phyloP scores from a whole-genome alignment of 2,329 filamentous ascomycete genomes.

The Niveomyces coronatus region DNA sequence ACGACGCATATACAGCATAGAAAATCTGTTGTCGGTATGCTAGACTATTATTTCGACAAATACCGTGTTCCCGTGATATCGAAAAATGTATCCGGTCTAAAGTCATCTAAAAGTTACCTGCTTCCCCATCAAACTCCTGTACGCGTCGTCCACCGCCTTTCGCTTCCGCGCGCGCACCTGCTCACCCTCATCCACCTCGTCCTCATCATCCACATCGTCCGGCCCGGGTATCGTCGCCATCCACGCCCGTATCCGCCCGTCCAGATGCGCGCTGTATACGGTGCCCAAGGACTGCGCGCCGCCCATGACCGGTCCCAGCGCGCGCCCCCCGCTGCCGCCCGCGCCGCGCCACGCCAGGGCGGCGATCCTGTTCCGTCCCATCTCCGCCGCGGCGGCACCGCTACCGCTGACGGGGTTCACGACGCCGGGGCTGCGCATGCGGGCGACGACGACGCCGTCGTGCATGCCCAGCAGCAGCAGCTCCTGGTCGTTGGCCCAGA shows the following conservation, averaged over 20 bases:
- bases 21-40: too few relatives aligned
- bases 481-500: constrained; percentile 75
- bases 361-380: constrained; percentile 58
- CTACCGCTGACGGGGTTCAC: constrained; percentile 29
- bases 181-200: constrained; percentile 31
- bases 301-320: constrained; percentile 50
- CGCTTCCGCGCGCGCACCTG: constrained; percentile 52
- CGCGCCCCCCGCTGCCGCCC: constrained; percentile 46
- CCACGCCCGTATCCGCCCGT: constrained; percentile 79
- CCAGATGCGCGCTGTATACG: constrained; percentile 72
- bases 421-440: constrained; percentile 55
- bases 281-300: constrained; percentile 41
- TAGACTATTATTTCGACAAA: too few relatives aligned
- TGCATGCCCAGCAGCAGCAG: constrained; percentile 73
- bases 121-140: constrained; percentile 62
- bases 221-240: constrained; percentile 46
- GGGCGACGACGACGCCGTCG: constrained; percentile 61
- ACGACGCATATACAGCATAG: too few relatives aligned
- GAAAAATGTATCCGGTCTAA: too few relatives aligned
- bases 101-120: constrained; percentile 51
- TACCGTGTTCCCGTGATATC: too few relatives aligned
- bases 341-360: constrained; percentile 59
- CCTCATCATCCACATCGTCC: constrained; percentile 38
- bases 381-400: constrained; percentile 42
- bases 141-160: constrained; percentile 70